Evolutionary conservation across 192 early-diverging fungal species (phyloP), one percentile per base, ranked within the genome.

Genomic region (Coemansia sp.): DNA sequence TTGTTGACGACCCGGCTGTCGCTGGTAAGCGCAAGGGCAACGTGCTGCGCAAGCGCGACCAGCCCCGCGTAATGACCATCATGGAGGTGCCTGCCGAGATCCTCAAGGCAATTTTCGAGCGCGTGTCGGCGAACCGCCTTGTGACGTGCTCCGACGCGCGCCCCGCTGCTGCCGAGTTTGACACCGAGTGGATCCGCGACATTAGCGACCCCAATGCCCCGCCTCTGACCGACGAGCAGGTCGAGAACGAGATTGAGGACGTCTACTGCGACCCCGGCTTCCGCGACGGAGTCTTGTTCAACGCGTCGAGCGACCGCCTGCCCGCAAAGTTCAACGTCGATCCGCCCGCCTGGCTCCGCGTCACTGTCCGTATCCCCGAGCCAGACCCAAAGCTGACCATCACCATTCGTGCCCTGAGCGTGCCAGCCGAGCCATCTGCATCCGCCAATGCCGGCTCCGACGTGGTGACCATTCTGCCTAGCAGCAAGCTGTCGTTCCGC

Each of bases 21-120:
- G 53, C 72, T 26, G 69, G 53, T 63, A 66, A 66, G 66, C 81
- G 81, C 72, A 83, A 83, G 65, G 81, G 73, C 69, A 83, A 78
- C 43, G 81, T 83, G 25, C 67, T 83, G 73, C 72, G 81, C 43
- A 83, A 83, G 72, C 81, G 81, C 65, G 81, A 83, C 61, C 81
- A 83, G 72, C 81, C 72, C 47, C 81, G 81, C 56, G 81, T 83
- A 12, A 64, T 83, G 28, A 75, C 76, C 13, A 50, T 83, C 36
- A 83, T 83, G 81, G 81, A 83, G 61, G 81, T 78, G 8, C 81
- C 81, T 4, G 21, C 72, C n/a, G 73, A 75, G 12, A 26, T 45
- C 34, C 76, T 83, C 14, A 31, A 28, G 25, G 69, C 66, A 18
- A 75, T 83, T 66, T 83, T 66, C 50, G 72, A 83, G 16, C 75